These are phyloP conservation scores for Paraconiothyrium sp. DNA, from an alignment of 2,329 filamentous ascomycete genomes.

Conservation along the genomic window DNA sequence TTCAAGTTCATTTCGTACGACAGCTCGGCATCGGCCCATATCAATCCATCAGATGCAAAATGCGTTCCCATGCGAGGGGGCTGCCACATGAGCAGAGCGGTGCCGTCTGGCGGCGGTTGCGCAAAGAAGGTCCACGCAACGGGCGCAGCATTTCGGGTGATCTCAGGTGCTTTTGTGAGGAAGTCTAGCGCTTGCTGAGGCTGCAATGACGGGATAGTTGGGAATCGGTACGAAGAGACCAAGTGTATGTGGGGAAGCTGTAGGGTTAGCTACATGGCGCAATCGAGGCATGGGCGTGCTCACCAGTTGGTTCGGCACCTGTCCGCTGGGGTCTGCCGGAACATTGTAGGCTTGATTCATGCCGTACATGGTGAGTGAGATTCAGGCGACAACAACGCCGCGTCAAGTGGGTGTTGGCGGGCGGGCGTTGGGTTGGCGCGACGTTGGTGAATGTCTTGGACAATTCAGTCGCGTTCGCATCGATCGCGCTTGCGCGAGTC, in stretches of 20 bases:
- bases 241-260: slow-evolving; percentile 91
- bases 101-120: slow-evolving; percentile 77
- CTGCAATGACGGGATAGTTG: slow-evolving; percentile 74
- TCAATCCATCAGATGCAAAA: slow-evolving; percentile 90
- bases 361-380: slow-evolving; percentile 39
- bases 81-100: slow-evolving; percentile 88
- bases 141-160: slow-evolving; percentile 82
- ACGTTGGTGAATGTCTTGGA: slow-evolving; percentile 28
- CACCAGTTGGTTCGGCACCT: slow-evolving; percentile 47
- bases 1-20: slow-evolving; percentile 77
- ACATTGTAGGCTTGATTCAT: slow-evolving; percentile 46
- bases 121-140: slow-evolving; percentile 96
- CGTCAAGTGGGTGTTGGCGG: slow-evolving; percentile 22
- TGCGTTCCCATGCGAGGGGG: slow-evolving; percentile 73
- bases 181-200: slow-evolving; percentile 82
- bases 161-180: slow-evolving; percentile 82
- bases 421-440: slow-evolving; percentile 30
- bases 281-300: slow-evolving; percentile 25
- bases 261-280: slow-evolving; percentile 27
- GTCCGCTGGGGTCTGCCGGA: slow-evolving; percentile 43
- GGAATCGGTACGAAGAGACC: slow-evolving; percentile 83
- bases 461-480: slow-evolving; percentile 24
- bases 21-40: slow-evolving; percentile 86
- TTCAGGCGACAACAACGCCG: slow-evolving; percentile 39
- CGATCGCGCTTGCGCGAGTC: slow-evolving; percentile 18